A percentile compares a stretch with the other conserved stretches of the same genome.
Conservation (phyloP, 176 grass and related monocot species). For the Alloteropsis semialata region DNA sequence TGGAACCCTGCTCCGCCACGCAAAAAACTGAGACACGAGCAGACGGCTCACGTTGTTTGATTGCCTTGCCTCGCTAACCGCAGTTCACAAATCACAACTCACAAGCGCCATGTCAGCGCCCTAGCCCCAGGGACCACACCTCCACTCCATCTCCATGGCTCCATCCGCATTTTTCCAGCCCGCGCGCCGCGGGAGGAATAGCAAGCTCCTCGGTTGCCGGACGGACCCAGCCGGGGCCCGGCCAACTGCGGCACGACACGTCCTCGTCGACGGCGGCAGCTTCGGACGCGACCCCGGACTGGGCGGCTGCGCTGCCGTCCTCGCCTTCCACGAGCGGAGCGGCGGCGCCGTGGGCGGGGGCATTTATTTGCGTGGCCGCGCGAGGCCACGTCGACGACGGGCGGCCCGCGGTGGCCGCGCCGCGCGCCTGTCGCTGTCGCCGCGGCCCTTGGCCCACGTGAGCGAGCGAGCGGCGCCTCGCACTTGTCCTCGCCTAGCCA, state of each 20-base stretch:
- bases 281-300: neutral
- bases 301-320: neutral
- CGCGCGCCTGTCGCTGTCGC: constrained; percentile 10
- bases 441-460: neutral
- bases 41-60: too few species aligned
- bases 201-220: too few species aligned
- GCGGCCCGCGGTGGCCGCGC: constrained; percentile 5
- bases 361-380: neutral
- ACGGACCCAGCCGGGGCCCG: neutral
- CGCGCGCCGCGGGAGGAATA: too few species aligned
- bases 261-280: neutral
- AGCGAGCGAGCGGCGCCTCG: neutral
- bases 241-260: neutral
- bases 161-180: too few species aligned
- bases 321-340: neutral
- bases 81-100: too few species aligned
- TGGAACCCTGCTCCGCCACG: too few species aligned
- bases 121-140: too few species aligned
- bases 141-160: too few species aligned
- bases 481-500: neutral
- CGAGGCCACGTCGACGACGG: constrained; percentile 6
- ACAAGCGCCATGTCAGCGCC: too few species aligned
- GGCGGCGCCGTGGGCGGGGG: neutral
- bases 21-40: too few species aligned
- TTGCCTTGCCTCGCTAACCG: too few species aligned